These are phyloP conservation scores for Dendrobium chrysotoxum DNA, from an alignment of 106 monocot species.

Conservation along the genomic window DNA sequence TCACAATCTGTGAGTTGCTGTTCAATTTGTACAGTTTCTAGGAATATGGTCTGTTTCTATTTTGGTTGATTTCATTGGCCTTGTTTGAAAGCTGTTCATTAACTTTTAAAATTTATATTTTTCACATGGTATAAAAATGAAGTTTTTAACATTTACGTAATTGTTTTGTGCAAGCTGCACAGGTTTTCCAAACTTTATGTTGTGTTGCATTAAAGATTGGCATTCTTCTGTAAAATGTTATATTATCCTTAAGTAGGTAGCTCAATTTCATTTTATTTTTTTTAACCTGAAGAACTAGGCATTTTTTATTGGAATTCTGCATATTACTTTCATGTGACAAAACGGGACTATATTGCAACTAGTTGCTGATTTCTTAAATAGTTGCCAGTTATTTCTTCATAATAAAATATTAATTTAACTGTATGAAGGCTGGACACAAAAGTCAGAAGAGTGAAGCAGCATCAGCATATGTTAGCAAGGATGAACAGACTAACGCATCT, in stretches of 20 bases:
- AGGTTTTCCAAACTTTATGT: not conserved
- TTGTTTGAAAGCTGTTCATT: too few relatives aligned
- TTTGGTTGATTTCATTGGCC: too few relatives aligned
- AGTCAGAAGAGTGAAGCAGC: slow-evolving; percentile 10
- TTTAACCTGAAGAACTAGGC: not conserved
- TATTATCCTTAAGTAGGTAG: not conserved
- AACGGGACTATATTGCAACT: not conserved
- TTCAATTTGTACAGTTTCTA: too few relatives aligned
- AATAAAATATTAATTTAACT: not conserved
- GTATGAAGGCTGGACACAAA: slow-evolving; percentile 21
- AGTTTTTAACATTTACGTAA: not conserved
- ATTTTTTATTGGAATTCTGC: not conserved
- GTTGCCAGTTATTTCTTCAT: not conserved
- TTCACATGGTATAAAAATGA: too few relatives aligned
- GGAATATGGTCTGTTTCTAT: too few relatives aligned
- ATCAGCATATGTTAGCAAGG: slow-evolving; percentile 14
- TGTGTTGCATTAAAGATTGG: not conserved
- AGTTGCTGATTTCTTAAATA: not conserved
- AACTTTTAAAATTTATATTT: too few relatives aligned
- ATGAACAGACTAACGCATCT: slow-evolving; percentile 6
- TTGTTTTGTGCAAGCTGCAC: not conserved
- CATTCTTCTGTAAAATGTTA: not conserved
- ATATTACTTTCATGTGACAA: not conserved
- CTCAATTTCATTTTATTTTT: too few relatives aligned
- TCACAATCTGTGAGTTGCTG: too few relatives aligned